Evolutionary conservation across 192 early-diverging fungal genomes (phyloP).

Genomic region (Backusella psychrophila): DNA sequence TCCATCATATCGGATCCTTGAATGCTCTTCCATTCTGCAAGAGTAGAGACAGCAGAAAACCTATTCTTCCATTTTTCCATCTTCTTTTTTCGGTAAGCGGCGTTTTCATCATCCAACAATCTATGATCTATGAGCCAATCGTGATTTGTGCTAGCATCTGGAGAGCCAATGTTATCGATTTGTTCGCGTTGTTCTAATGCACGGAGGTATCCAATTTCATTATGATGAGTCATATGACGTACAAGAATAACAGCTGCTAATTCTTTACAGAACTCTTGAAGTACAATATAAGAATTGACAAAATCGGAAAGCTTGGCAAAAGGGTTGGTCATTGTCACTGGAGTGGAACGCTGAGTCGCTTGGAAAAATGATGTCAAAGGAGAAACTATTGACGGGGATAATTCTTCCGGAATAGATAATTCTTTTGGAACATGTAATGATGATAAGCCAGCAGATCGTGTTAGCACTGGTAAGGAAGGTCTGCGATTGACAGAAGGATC

Average conservation of each 20-base stretch:
- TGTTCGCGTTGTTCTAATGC: slow-evolving; percentile 9
- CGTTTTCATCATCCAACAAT: slow-evolving; percentile 6
- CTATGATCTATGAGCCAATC: slow-evolving; percentile 14
- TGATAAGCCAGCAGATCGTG: slow-evolving; percentile 15
- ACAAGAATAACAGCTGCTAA: slow-evolving; percentile 56
- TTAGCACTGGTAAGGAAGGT: slow-evolving; percentile 11
- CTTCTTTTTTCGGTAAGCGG: slow-evolving; percentile 1
- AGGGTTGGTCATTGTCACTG: slow-evolving; percentile 39
- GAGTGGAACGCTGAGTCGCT: slow-evolving; percentile 26
- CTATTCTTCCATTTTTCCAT: slow-evolving; percentile 28
- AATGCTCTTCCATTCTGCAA: slow-evolving; percentile 23
- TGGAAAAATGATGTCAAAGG: slow-evolving; percentile 33
- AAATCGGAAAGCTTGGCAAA: slow-evolving; percentile 45
- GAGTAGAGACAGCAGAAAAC: slow-evolving; percentile 20
- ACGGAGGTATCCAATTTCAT: slow-evolving; percentile 23
- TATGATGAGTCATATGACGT: slow-evolving; percentile 36
- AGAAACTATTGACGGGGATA: neutral
- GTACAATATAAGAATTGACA: slow-evolving; percentile 56
- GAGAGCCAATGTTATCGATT: neutral
- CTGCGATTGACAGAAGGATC: slow-evolving; percentile 9
- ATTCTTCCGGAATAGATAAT: neutral
- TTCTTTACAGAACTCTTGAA: slow-evolving; percentile 66
- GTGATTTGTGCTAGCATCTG: neutral
- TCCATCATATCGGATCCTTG: slow-evolving; percentile 20
- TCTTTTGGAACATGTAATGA: neutral